Conservation (phyloP, 2,329 filamentous ascomycete genomes). For the Calycina herbarum region DNA sequence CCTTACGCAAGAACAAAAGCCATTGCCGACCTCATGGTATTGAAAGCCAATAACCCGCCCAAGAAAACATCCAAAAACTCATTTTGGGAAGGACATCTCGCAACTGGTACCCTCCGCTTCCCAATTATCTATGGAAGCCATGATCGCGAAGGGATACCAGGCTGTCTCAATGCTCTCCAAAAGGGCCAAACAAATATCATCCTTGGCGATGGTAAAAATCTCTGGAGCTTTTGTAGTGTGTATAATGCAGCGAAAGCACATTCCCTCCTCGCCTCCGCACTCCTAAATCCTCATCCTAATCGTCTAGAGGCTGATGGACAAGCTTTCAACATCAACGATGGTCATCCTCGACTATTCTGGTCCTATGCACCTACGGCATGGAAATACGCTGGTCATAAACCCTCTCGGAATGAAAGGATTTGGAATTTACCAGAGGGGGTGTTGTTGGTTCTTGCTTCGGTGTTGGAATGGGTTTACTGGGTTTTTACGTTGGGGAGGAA, state of each 20-base stretch:
- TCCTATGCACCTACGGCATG: neutral
- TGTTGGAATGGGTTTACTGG: conserved; percentile 6
- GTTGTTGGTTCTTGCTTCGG: neutral
- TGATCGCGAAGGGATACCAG: conserved; percentile 2
- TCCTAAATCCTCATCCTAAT: neutral
- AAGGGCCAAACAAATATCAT: conserved; percentile 11
- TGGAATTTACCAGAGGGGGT: neutral
- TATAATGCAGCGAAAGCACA: neutral
- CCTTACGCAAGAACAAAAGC: conserved; percentile 6
- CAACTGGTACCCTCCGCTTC: neutral
- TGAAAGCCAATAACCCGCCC: conserved; percentile 2
- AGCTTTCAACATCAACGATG: conserved; percentile 13
- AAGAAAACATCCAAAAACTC: neutral
- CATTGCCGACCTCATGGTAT: conserved; percentile 5
- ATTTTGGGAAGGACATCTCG: conserved; percentile 4
- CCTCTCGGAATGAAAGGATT: neutral
- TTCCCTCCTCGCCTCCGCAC: neutral
- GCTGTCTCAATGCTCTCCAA: conserved; percentile 4
- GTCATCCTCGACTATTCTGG: neutral
- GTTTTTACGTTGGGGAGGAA: conserved; percentile 9
- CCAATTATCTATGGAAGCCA: conserved; percentile 10
- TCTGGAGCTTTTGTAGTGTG: conserved; percentile 6
- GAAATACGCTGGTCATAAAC: conserved; percentile 5
- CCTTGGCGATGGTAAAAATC: conserved; percentile 12
- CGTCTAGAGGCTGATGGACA: conserved; percentile 2